Base-by-base conservation (phyloP, 331 rosid species). In the Erythrophleum ivorense region DNA sequence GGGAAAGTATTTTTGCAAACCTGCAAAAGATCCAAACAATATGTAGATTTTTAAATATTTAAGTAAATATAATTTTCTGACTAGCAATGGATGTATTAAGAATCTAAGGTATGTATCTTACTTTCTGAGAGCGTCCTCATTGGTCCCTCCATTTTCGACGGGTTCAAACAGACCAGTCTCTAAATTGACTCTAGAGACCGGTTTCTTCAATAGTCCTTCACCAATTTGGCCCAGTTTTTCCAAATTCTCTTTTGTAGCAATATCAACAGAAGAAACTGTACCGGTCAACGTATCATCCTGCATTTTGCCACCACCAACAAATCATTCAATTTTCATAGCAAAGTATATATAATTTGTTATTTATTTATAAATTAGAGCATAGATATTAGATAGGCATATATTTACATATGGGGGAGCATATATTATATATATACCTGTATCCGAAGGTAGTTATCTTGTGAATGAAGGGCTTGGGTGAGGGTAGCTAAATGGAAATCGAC, bases 1-100 rank as follows among this genome's bases (percentile, higher is more conserved):
- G 62, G 0, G 92, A 91, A 21, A 91, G 89, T 9, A 86, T 52
- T 84, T 85, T 82, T 5, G 93, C 96, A 73, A 90, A 80, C 81
- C 90, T 87, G 53, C 63, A 80, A 43, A 5, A 2, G 68, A 62
- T n/a, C 15, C 64, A 41, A 48, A 58, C 14, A 10, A 55, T n/a
- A n/a, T 41, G 11, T 31, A 7, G 16, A 59, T 11, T 24, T 43
- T 67, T 53, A 3, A 14, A 0, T 14, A 3, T 3, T 14, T 4
- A 9, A 40, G 52, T 40, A 74, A 21, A 0, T 69, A 9, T 10
- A 10, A 19, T 69, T 21, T 7, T 6, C 24, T n/a, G 29, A 8
- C 33, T 7, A 7, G 36, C 74, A 8, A 45, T n/a, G 6, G 19
- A 18, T 36, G 52, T 18, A 43, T 2, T 18, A 3, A 9, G 6